These are phyloP conservation scores for Eucalyptus leucophloia DNA, from an alignment of 345 rosid species.

Conservation along the genomic window DNA sequence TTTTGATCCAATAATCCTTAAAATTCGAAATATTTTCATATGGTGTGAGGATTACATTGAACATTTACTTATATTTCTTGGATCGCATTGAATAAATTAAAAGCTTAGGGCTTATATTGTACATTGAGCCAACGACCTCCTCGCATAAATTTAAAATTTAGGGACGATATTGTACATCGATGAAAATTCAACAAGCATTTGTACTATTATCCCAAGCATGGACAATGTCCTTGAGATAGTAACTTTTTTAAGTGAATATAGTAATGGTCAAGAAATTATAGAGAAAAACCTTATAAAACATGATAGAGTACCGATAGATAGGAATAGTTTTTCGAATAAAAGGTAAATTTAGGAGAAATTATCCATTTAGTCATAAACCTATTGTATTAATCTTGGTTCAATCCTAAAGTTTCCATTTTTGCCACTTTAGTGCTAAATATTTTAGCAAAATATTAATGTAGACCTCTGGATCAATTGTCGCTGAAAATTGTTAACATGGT, in stretches of 20 bases:
- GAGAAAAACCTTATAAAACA: neutral
- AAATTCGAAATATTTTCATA: neutral
- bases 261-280: neutral
- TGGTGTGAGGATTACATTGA: neutral
- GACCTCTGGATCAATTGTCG: accelerated
- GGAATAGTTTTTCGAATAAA: neutral
- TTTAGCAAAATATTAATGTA: neutral
- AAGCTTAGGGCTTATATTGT: neutral
- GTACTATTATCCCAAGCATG: neutral
- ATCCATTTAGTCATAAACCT: neutral
- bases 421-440: neutral
- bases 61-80: accelerated
- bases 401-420: neutral
- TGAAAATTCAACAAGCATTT: neutral
- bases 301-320: neutral
- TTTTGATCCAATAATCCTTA: neutral
- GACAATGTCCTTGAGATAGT: neutral
- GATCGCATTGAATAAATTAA: neutral
- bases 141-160: neutral
- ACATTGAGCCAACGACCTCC: neutral
- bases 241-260: neutral
- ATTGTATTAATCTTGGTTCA: neutral
- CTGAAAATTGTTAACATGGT: neutral
- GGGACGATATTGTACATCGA: too few species aligned
- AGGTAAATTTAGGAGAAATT: neutral